Evolutionary conservation across 2,329 filamentous ascomycete species (phyloP), one percentile per base, ranked within the genome.

Genomic region (Byssoonygena ceratinophila): DNA sequence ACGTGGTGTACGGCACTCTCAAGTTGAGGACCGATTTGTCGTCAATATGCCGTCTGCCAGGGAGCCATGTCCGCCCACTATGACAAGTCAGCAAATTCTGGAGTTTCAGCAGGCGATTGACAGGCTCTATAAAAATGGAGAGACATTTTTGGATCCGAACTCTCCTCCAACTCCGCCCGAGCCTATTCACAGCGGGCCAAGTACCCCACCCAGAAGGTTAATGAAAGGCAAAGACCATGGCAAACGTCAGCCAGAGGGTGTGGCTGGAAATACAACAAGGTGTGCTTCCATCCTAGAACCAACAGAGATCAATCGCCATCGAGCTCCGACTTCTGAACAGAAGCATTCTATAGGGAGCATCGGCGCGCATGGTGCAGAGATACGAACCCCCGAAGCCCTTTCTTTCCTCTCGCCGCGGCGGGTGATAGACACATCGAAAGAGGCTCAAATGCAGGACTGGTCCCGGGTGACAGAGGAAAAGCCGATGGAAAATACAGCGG

Each of bases 21-120:
- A 68, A 34, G 65, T 67, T 64, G 66, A 68, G 48, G 69, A 72
- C 53, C 63, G 61, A 58, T 72, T 71, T 54, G 68, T 71, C 41
- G 67, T 72, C 31, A 63, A 72, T 46, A 72, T 71, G 68, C 69
- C 69, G 4, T 67, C 68, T 18, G 68, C 69, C 2, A 68, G 63
- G 34, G 68, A 72, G 1, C 68, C 70, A 0, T 69, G 68, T 40
- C 69, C 69, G 2, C 64, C 67, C 3, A 64, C 60, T 1, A 67
- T 72, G 66, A 69, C 65, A 3, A 59, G 61, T 1, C 61, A 67
- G 29, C 66, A 72, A 52, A 71, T 72, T 32, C 44, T 58, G 1
- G 60, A 68, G 14, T 73, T 68, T 40, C 70, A 72, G 46, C 59
- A 63, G 46, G 67, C 62, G 29, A 67, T 70, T 11, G 65, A 68